Percentiles rank a stretch among this genome's conserved stretches.
phyloP scores from a whole-genome alignment of 305 asterid genomes.

The Euphrasia arctica region DNA sequence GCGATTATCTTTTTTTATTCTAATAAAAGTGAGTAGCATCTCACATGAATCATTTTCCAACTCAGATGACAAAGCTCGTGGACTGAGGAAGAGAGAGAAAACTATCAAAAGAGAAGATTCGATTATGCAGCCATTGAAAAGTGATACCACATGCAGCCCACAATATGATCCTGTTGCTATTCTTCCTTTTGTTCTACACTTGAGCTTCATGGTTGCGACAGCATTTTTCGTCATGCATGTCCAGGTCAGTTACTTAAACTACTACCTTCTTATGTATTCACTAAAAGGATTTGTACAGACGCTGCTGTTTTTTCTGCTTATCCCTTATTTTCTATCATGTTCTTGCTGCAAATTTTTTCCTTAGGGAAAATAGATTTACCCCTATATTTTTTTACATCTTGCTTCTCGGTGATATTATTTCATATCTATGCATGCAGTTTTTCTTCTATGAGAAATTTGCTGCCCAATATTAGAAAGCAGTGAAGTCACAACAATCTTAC shows the following conservation, averaged over 20 bases:
- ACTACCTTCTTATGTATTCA: neutral
- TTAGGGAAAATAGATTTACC: too few relatives aligned
- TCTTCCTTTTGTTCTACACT: conserved; percentile 80
- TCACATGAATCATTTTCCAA: conserved; percentile 26
- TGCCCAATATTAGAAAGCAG: too few relatives aligned
- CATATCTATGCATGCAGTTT: too few relatives aligned
- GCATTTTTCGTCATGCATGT: conserved; percentile 94
- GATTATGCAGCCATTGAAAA: conserved; percentile 33
- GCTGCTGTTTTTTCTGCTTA: conserved; percentile 7
- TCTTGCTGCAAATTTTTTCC: neutral
- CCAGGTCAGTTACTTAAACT: conserved; percentile 52
- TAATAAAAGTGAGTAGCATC: conserved; percentile 17
- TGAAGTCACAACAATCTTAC: too few relatives aligned
- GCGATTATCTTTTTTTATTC: conserved; percentile 5
- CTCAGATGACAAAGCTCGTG: conserved; percentile 34
- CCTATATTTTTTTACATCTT: too few relatives aligned
- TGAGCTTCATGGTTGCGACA: conserved; percentile 75
- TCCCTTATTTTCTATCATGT: conserved; percentile 5
- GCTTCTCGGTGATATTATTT: too few relatives aligned
- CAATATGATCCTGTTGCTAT: conserved; percentile 44
- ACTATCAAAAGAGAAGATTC: conserved; percentile 26
- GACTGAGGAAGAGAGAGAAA: conserved; percentile 45
- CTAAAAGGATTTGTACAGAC: neutral
- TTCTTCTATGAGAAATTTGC: too few relatives aligned
- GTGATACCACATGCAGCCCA: conserved; percentile 30